Evolutionary conservation across 345 rosid species (phyloP), one percentile per base, ranked within the genome.

Genomic region (Crucihimalaya himalaica): DNA sequence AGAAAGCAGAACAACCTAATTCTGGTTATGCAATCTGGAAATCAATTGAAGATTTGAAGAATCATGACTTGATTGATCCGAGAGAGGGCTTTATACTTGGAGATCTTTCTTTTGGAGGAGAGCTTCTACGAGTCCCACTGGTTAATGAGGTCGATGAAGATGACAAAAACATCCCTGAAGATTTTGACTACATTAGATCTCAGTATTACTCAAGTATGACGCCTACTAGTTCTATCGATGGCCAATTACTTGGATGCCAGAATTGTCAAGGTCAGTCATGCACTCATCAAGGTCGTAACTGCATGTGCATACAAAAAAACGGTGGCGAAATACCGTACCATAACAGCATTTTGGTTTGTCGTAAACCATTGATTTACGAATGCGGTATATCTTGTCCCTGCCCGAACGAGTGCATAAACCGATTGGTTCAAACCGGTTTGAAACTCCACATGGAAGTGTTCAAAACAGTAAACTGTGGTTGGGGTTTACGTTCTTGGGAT

Each of bases 121-220:
- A 90, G 86, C n/a, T 39, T 20, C 0, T 72, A 3, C 86, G 87
- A 4, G 84, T 90, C 64, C 64, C 88, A 4, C 74, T 93, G 15
- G 86, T 90, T 45, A 93, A 93, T 61, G 95, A 91, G 29, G 78
- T 87, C n/a, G 97, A 90, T 76, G 70, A 39, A 13, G 12, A 12
- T 0, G 82, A 78, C 61, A 92, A 85, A 81, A 82, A 74, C 25
- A 83, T 79, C 11, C 90, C 93, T 29, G 82, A 77, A 4, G 52
- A 74, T 70, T 93, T 93, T 66, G 79, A 39, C 4, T 93, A 90
- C 74, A 19, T 16, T 23, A 31, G 2, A 28, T 4, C 37, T 28
- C 12, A 7, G 21, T 8, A 4, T 4, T 4, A 54, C 13, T 28
- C 59, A 15, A n/a, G 2, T n/a, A 4, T 5, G 32, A 16, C 5